Evolutionary conservation across 2,329 filamentous ascomycete species (phyloP), one percentile per base, ranked within the genome.

Genomic region (Fusarium piperis): DNA sequence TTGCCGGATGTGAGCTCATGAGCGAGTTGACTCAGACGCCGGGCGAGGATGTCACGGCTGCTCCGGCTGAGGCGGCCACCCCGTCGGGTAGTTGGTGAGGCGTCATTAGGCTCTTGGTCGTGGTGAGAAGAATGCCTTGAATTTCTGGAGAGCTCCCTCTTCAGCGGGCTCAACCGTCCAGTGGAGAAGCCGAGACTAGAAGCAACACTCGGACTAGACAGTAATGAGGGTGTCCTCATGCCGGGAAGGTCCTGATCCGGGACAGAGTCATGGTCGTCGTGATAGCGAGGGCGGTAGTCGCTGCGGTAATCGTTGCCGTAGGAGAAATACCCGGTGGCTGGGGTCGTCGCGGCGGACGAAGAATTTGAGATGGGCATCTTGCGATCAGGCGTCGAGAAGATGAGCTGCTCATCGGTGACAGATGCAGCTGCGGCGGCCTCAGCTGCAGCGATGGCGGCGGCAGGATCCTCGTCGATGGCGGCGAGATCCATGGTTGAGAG

Each of bases 31-130:
- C 78, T 81, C 35, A 84, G 73, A 18, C 82, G 79, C 63, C 79
- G 75, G 12, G 87, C 82, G 59, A 89, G 82, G 26, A 84, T 82
- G 67, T 87, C 71, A 32, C 75, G 75, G 51, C 51, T 75, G 35
- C 65, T 66, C 33, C 68, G 75, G 10, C 39, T 44, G 39, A 51
- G 39, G 18, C 67, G 65, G 18, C 62, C 55, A 35, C 57, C 65
- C 41, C 74, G 67, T 9, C 74, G 72, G 10, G 58, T 41, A 62
- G 74, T 73, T 23, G 77, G 74, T 23, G 78, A 76, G 3, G 76
- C 70, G 59, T 74, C 72, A 39, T 65, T 75, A 15, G 65, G 52
- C n/a, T 65, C 62, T 36, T 61, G 74, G 41, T 60, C 67, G 67
- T 71, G 72, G 56, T 65, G 66, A 38, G 73, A 75, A 23, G 75